Conservation (phyloP, 352 stramenopile genomes). For the Hyaloperonospora brassicae region DNA sequence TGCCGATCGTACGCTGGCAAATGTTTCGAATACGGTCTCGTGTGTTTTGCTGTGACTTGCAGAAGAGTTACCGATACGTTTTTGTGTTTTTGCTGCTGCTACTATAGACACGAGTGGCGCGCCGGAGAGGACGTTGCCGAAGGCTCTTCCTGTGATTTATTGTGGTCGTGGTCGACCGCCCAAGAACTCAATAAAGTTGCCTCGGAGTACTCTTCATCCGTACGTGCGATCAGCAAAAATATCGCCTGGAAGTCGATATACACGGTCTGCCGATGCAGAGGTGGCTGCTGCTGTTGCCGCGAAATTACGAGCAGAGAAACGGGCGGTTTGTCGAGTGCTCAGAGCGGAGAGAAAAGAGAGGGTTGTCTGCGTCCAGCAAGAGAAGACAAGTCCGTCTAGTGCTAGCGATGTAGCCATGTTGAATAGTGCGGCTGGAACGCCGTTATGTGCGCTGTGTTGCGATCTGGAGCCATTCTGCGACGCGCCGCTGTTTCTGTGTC, state of each 20-base stretch:
- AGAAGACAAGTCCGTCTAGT: constrained; percentile 59
- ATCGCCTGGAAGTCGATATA: constrained; percentile 27
- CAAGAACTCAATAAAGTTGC: constrained; percentile 41
- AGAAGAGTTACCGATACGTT: constrained; percentile 4
- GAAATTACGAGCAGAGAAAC: constrained; percentile 10
- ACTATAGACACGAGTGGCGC: constrained; percentile 7
- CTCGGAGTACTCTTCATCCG: constrained; percentile 12
- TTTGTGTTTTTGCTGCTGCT: constrained; percentile 4
- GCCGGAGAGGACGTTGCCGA: constrained; percentile 19
- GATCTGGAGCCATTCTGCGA: constrained; percentile 34
- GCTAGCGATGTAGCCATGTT: constrained; percentile 51
- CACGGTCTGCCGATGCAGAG: constrained; percentile 12
- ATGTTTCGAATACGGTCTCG: not conserved
- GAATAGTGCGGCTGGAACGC: constrained; percentile 29
- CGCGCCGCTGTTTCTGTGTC: constrained; percentile 59
- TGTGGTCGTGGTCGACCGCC: constrained; percentile 33
- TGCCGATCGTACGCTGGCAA: constrained; percentile 14
- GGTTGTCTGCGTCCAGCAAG: constrained; percentile 15
- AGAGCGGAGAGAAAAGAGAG: constrained; percentile 16
- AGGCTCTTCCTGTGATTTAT: constrained; percentile 27
- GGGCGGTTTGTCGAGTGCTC: constrained; percentile 10
- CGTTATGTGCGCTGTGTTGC: constrained; percentile 69
- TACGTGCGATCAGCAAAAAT: constrained; percentile 14
- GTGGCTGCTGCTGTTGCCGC: constrained; percentile 13
- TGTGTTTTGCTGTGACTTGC: constrained; percentile 1